A percentile compares a stretch with the other conserved stretches of the same genome.
Conservation (phyloP, 495 filamentous ascomycete species). For the Daldinia concentrica region DNA sequence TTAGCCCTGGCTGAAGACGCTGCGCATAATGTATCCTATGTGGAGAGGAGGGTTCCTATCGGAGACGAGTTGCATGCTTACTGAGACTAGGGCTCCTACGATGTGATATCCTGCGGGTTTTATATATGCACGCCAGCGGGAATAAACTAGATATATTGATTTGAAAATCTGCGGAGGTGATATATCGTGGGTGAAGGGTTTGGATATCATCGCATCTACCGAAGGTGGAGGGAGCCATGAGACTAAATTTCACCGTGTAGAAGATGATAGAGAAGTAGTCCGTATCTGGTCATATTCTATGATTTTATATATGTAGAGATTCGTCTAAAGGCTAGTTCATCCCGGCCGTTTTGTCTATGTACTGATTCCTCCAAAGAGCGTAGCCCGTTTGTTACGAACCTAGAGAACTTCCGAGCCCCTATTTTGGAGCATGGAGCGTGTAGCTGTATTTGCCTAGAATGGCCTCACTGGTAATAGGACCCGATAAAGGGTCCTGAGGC, state of each 20-base stretch:
- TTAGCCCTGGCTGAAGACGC: background rate
- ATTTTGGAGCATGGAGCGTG: background rate
- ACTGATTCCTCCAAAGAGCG: background rate
- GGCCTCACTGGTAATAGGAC: background rate
- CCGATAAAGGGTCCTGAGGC: background rate
- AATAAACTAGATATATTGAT: background rate
- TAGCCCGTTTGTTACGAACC: background rate
- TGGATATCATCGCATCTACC: background rate
- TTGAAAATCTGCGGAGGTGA: background rate
- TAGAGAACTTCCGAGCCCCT: background rate
- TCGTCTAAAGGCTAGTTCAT: background rate
- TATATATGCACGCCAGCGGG: background rate
- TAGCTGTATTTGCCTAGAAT: background rate
- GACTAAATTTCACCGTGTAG: background rate
- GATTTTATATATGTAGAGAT: background rate
- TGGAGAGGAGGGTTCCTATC: background rate
- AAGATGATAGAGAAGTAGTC: background rate
- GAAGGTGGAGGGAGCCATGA: background rate
- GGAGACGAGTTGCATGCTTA: background rate
- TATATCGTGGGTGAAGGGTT: background rate
- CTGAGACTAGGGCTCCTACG: background rate
- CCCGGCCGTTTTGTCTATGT: background rate
- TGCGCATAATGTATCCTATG: background rate
- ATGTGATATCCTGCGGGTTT: background rate
- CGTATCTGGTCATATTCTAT: background rate